These are phyloP conservation scores for Tuber melanosporum DNA, from an alignment of 495 filamentous ascomycete genomes.

Conservation along the genomic window DNA sequence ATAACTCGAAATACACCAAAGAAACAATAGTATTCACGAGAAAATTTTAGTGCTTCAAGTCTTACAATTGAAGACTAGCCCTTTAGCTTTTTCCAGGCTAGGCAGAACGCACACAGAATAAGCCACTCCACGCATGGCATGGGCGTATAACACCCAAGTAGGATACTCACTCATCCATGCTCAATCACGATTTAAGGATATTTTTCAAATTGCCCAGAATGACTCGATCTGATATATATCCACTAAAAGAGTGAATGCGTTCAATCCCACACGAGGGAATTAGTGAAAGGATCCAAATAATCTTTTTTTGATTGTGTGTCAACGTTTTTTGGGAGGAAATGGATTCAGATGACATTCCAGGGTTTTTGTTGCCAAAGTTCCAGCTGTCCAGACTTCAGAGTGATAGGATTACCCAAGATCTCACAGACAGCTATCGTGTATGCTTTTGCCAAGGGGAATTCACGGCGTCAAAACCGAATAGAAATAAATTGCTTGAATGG, in stretches of 20 bases:
- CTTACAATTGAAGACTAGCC: neutral
- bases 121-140: neutral
- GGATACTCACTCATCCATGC: neutral
- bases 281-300: neutral
- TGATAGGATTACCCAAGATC: no score
- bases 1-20: neutral
- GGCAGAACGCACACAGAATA: neutral
- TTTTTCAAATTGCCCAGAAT: neutral
- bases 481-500: no score
- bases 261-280: neutral
- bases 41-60: neutral
- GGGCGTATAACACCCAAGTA: neutral
- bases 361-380: no score
- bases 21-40: neutral
- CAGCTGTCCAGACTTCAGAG: no score
- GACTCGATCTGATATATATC: neutral
- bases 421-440: no score
- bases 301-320: no score
- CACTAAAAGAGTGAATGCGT: neutral
- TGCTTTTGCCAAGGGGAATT: no score
- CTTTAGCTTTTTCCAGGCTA: neutral
- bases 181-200: neutral
- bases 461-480: no score
- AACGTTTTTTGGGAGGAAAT: no score
- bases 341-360: no score